A percentile compares a stretch with the other conserved stretches of the same genome.
phyloP scores from a whole-genome alignment of 352 stramenopile species.

The Phytophthora cajani region DNA sequence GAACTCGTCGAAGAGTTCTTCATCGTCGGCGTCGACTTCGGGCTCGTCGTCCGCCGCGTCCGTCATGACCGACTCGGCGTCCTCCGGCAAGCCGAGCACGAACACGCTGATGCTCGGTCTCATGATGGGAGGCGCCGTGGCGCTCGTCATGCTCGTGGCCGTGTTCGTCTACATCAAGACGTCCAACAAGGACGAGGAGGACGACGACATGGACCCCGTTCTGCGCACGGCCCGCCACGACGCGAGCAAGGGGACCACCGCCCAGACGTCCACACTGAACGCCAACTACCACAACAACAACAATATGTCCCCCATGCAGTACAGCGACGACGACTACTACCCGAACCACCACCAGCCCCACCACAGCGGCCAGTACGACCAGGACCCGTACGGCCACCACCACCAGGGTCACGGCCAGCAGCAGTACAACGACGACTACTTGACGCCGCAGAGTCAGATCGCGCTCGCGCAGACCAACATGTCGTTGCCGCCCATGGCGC shows the following conservation, averaged over 20 bases:
- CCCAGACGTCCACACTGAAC: constrained; percentile 37
- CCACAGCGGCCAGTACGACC: constrained; percentile 32
- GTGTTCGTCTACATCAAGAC: constrained; percentile 67
- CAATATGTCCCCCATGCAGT: constrained; percentile 38
- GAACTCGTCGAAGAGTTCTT: constrained; percentile 10
- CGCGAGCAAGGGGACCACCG: constrained; percentile 12
- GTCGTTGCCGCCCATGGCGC: constrained; percentile 47
- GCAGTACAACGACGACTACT: constrained; percentile 64
- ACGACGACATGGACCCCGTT: constrained; percentile 43
- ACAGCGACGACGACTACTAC: constrained; percentile 30
- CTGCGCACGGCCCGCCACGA: constrained; percentile 18
- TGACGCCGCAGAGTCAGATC: constrained; percentile 75
- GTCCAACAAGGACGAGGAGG: constrained; percentile 38
- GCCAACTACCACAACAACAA: constrained; percentile 42
- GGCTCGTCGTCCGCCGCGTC: constrained; percentile 17
- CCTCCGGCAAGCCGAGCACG: constrained; percentile 15
- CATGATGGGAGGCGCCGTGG: constrained; percentile 55
- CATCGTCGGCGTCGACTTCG: constrained; percentile 24
- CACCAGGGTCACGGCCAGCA: constrained; percentile 19
- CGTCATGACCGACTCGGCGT: constrained; percentile 43
- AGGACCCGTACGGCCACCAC: constrained; percentile 28
- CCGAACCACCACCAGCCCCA: constrained; percentile 10
- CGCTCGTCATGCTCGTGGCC: constrained; percentile 45
- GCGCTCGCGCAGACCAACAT: constrained; percentile 43
- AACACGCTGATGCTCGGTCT: constrained; percentile 50